phyloP scores from a whole-genome alignment of 805 yeast genomes.

The Ogataea thermomethanolica region DNA sequence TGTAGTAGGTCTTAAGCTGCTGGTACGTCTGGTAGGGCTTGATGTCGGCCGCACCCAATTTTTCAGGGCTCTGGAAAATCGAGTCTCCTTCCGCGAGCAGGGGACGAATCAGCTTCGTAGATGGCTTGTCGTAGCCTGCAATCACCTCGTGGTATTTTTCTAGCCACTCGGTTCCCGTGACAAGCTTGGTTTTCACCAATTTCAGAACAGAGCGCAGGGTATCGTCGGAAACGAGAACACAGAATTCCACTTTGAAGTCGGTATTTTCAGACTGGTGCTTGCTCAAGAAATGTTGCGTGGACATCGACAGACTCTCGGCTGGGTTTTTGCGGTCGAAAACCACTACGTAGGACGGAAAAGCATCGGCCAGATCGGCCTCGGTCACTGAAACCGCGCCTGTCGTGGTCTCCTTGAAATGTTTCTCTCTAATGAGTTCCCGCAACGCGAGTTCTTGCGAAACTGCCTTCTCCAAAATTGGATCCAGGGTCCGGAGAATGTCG shows the following conservation, averaged over 20 bases:
- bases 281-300: constrained; percentile 32
- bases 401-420: constrained; percentile 33
- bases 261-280: constrained; percentile 12
- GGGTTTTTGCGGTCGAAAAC: constrained; percentile 25
- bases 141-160: constrained; percentile 40
- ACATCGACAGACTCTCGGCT: constrained; percentile 32
- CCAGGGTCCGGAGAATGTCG: constrained; percentile 33
- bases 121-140: constrained; percentile 40
- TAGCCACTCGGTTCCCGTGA: constrained; percentile 52
- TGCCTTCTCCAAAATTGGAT: constrained; percentile 34
- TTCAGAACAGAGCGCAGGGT: constrained; percentile 39
- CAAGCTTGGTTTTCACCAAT: constrained; percentile 39
- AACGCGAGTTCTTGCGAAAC: constrained; percentile 41
- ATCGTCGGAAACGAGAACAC: constrained; percentile 50
- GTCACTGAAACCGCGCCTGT: constrained; percentile 34
- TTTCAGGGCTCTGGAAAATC: constrained; percentile 29
- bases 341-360: constrained; percentile 54
- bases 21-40: constrained; percentile 22
- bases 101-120: constrained; percentile 42
- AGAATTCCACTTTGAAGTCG: constrained; percentile 40
- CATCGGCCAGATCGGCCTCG: constrained; percentile 48
- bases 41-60: constrained; percentile 2
- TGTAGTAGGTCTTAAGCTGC: constrained; percentile 40
- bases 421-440: constrained; percentile 37
- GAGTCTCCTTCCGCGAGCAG: constrained; percentile 56